phyloP scores from a whole-genome alignment of 148 eudicot species.

The Chenopodium berlandieri region DNA sequence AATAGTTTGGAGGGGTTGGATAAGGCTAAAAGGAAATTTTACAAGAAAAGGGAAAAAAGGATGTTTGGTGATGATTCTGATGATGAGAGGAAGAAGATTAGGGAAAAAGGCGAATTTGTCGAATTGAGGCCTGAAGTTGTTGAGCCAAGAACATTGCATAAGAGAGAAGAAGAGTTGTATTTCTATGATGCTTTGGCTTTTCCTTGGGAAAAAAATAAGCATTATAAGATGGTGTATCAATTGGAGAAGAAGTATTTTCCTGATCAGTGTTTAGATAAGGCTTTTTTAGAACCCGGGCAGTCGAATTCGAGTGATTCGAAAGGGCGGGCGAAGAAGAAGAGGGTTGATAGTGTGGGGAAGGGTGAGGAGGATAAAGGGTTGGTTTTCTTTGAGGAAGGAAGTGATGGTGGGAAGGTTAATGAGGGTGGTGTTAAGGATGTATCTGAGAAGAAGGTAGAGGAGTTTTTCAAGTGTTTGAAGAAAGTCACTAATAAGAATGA shows the following conservation, averaged over 20 bases:
- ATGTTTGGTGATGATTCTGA: constrained; percentile 91
- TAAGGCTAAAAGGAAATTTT: constrained; percentile 77
- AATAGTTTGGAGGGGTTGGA: constrained; percentile 42
- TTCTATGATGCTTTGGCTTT: constrained; percentile 82
- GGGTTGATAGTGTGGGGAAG: constrained; percentile 13
- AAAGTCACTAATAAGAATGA: constrained; percentile 61
- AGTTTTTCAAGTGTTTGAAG: constrained; percentile 91
- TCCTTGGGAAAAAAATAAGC: constrained; percentile 97
- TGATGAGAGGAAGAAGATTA: constrained; percentile 42
- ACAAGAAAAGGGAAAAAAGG: constrained; percentile 68
- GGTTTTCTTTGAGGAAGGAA: constrained; percentile 69
- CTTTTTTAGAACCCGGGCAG: constrained; percentile 76
- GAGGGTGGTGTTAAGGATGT: constrained; percentile 42
- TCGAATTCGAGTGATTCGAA: constrained; percentile 20
- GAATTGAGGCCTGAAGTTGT: constrained; percentile 91
- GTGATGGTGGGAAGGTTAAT: constrained; percentile 12
- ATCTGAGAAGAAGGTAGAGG: constrained; percentile 85
- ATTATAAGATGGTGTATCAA: constrained; percentile 96
- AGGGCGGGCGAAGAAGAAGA: constrained; percentile 1
- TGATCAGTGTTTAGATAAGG: constrained; percentile 89
- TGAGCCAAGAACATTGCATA: constrained; percentile 70
- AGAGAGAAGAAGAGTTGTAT: constrained; percentile 86
- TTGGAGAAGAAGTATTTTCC: constrained; percentile 98
- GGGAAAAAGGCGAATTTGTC: constrained; percentile 44
- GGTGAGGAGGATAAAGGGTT: constrained; percentile 48